These are phyloP conservation scores for Plenodomus biglobosus DNA, from an alignment of 2,329 filamentous ascomycete species.

Conservation along the genomic window DNA sequence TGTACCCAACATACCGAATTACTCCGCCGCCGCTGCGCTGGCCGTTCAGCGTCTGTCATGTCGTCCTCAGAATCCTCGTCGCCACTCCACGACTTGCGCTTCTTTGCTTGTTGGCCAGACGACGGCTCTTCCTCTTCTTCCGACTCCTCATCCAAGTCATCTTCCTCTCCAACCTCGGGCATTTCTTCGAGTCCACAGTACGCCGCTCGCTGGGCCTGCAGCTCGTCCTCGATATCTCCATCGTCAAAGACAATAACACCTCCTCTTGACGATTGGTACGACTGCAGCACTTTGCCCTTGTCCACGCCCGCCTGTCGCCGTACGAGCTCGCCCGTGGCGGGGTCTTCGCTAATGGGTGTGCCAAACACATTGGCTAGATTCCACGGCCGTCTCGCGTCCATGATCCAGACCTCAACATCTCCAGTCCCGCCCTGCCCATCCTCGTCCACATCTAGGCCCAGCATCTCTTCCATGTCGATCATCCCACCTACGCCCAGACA, in stretches of 20 bases:
- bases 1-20: conserved; percentile 69
- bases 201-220: conserved; percentile 73
- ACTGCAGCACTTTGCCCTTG: conserved; percentile 69
- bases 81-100: conserved; percentile 50
- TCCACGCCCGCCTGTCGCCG: conserved; percentile 66
- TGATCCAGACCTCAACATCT: conserved; percentile 92
- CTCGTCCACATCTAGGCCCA: conserved; percentile 73
- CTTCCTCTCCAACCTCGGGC: conserved; percentile 80
- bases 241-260: conserved; percentile 95
- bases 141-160: conserved; percentile 61
- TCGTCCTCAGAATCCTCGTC: conserved; percentile 63
- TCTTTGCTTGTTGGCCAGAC: conserved; percentile 43
- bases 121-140: conserved; percentile 37
- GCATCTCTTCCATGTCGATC: conserved; percentile 78
- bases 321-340: conserved; percentile 51
- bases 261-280: conserved; percentile 76
- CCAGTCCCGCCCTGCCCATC: conserved; percentile 65
- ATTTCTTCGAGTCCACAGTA: conserved; percentile 86
- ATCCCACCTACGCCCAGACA: conserved; percentile 92
- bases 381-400: conserved; percentile 91
- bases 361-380: conserved; percentile 93
- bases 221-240: conserved; percentile 86
- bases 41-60: conserved; percentile 73
- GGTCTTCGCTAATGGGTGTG: conserved; percentile 52
- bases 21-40: conserved; percentile 78